Conservation (phyloP, 352 stramenopile species). For the Pythium monospermum region DNA sequence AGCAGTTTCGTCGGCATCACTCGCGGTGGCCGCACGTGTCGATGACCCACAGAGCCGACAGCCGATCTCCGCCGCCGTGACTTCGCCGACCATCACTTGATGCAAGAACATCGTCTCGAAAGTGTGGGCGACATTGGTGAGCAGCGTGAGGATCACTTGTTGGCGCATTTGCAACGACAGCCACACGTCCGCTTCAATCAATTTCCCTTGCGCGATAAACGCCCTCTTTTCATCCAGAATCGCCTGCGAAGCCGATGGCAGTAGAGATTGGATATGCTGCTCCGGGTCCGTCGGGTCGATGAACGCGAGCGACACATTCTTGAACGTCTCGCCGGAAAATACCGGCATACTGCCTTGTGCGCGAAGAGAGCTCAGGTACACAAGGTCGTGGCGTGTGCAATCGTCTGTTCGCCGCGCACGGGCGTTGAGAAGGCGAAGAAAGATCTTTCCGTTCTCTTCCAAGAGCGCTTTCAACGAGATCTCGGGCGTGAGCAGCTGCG, state of each 20-base stretch:
- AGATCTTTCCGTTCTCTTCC: slow-evolving; percentile 74
- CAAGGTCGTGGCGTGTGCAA: slow-evolving; percentile 68
- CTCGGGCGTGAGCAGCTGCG: slow-evolving; percentile 69
- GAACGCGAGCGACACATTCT: slow-evolving; percentile 69
- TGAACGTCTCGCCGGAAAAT: slow-evolving; percentile 81
- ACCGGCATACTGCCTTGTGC: slow-evolving; percentile 66
- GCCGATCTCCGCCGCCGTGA: slow-evolving; percentile 51
- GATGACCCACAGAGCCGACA: slow-evolving; percentile 64
- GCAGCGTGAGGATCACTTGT: slow-evolving; percentile 70
- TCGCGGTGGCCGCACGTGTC: slow-evolving; percentile 17
- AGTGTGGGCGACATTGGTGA: slow-evolving; percentile 79
- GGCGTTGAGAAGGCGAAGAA: slow-evolving; percentile 73
- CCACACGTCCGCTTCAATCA: slow-evolving; percentile 84
- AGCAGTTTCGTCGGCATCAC: not conserved
- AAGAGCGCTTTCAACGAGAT: slow-evolving; percentile 66
- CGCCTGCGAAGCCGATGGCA: slow-evolving; percentile 53
- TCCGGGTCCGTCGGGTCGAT: slow-evolving; percentile 68
- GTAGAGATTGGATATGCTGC: slow-evolving; percentile 71
- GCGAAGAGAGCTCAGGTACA: slow-evolving; percentile 63
- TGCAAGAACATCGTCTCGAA: slow-evolving; percentile 82
- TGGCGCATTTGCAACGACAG: slow-evolving; percentile 83
- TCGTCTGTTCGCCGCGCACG: slow-evolving; percentile 61
- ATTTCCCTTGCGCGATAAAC: slow-evolving; percentile 61
- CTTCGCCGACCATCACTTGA: slow-evolving; percentile 62
- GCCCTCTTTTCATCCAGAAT: slow-evolving; percentile 56